A percentile compares a stretch with the other conserved stretches of the same genome.
Evolutionary conservation across 2,329 filamentous ascomycete genomes (phyloP).

Genomic region (Penicillium sp.): DNA sequence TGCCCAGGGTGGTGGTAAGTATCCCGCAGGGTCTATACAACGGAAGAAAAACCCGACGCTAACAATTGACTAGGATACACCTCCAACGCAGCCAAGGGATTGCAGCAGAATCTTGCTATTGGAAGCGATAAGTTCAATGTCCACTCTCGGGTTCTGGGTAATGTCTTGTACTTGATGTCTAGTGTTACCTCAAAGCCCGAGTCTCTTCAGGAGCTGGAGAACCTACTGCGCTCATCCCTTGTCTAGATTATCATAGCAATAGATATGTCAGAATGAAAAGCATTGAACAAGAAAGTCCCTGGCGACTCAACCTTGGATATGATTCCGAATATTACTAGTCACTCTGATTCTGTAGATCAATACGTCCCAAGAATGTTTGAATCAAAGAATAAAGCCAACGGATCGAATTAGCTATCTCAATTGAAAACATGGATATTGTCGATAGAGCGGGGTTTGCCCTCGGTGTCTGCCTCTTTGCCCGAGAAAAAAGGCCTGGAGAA

Average conservation of each 20-base stretch:
- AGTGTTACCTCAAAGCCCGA: conserved; percentile 55
- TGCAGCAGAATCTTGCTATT: conserved; percentile 56
- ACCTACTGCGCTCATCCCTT: conserved; percentile 43
- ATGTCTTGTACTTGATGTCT: conserved; percentile 65
- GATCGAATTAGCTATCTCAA: too few species aligned
- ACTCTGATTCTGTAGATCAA: too few species aligned
- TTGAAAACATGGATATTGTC: neutral
- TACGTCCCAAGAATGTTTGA: too few species aligned
- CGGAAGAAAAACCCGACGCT: neutral
- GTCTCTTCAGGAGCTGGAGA: conserved; percentile 48
- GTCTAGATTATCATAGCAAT: conserved; percentile 17
- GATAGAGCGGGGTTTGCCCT: neutral
- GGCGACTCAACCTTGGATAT: too few species aligned
- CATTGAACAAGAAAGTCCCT: neutral
- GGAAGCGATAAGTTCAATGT: conserved; percentile 50
- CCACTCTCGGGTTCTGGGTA: conserved; percentile 63
- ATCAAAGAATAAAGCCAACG: too few species aligned
- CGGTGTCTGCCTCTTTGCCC: neutral
- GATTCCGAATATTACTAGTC: too few species aligned
- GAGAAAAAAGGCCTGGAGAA: neutral
- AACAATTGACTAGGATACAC: conserved; percentile 54
- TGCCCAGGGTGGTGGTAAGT: conserved; percentile 50
- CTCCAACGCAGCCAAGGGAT: conserved; percentile 57
- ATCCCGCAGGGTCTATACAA: conserved; percentile 6
- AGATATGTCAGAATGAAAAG: neutral